Evolutionary conservation across 805 yeast genomes (phyloP).

Genomic region (Jamesozyma gamospora): DNA sequence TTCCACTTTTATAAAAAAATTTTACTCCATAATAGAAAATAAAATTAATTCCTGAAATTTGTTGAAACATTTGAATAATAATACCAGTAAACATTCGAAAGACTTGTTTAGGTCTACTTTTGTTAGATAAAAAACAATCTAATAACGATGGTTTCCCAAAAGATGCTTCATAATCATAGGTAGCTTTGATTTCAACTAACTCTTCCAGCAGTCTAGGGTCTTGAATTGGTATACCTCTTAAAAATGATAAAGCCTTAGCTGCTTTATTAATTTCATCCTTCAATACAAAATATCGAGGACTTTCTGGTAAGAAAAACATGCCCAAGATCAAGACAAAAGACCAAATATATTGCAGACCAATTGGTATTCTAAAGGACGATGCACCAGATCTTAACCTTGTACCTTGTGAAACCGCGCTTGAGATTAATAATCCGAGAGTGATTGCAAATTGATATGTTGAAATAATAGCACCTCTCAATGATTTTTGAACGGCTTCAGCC

Average conservation of each 20-base stretch:
- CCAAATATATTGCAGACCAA: slow-evolving; percentile 71
- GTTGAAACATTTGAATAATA: slow-evolving; percentile 69
- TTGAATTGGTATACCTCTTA: slow-evolving; percentile 56
- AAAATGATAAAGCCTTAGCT: slow-evolving; percentile 49
- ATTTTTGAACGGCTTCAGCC: slow-evolving; percentile 78
- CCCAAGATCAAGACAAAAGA: slow-evolving; percentile 52
- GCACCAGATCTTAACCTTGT: slow-evolving; percentile 45
- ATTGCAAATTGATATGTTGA: slow-evolving; percentile 84
- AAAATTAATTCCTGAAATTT: slow-evolving; percentile 82
- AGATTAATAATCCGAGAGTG: slow-evolving; percentile 70
- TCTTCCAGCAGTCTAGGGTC: slow-evolving; percentile 62
- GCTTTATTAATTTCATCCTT: slow-evolving; percentile 63
- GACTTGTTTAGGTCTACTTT: slow-evolving; percentile 47
- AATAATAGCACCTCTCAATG: slow-evolving; percentile 73
- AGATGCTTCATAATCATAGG: slow-evolving; percentile 57
- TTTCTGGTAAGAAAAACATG: slow-evolving; percentile 73
- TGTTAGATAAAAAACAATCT: slow-evolving; percentile 50
- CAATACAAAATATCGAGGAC: slow-evolving; percentile 75
- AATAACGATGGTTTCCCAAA: slow-evolving; percentile 41
- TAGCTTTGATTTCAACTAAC: slow-evolving; percentile 64
- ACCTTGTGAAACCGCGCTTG: slow-evolving; percentile 73
- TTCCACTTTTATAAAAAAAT: slow-evolving; percentile 63
- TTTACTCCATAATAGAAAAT: slow-evolving; percentile 83
- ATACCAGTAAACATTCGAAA: slow-evolving; percentile 57
- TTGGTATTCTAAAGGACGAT: slow-evolving; percentile 65